Evolutionary conservation across 495 filamentous ascomycete species (phyloP), one percentile per base, ranked within the genome.

Genomic region (Aspergillus indologenus): DNA sequence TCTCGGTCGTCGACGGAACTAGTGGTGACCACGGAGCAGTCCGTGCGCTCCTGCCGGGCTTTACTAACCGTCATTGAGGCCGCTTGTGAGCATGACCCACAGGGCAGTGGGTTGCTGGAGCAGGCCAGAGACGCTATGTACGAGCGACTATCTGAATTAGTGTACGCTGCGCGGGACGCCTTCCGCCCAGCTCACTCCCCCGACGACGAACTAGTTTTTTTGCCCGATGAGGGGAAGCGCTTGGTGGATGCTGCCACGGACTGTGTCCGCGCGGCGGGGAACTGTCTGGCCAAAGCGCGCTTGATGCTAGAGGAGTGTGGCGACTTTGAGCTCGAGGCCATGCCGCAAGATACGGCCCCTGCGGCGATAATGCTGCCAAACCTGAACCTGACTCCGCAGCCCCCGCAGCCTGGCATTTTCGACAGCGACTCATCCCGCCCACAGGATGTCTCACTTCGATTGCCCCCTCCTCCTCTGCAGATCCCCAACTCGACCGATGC

Each of bases 261-360:
- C 47, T 98, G 94, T 72, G 92, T 98, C 42, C 86, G 90, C 57
- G 86, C 89, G 31, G 91, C 91, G 53, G 92, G 92, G 17, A 92
- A 96, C 63, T 97, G 94, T 69, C 86, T 95, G 20, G 86, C 87
- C 5, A 92, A 91, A 70, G 87, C 92, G 22, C 90, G 88, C 64
- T 78, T 83, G 71, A 87, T 96, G 42, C 87, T 99, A 57, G 91
- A 96, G 72, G 80, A 87, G 50, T 91, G 94, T 61, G 95, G 94
- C 21, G 94, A 99, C 71, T 96, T 99, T 65, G 92, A 96, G 67
- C 83, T 96, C 55, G 87, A 90, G 46, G 67, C 81, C 17, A 65
- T 82, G n/a, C 76, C 74, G 1, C 71, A 85, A 52, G 78, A 85
- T 45, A 34, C 58, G n/a, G 22, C 57, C n/a, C 40, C 51, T 7